phyloP scores from a whole-genome alignment of 768 basidiomycete species.

The Russula brevipes region DNA sequence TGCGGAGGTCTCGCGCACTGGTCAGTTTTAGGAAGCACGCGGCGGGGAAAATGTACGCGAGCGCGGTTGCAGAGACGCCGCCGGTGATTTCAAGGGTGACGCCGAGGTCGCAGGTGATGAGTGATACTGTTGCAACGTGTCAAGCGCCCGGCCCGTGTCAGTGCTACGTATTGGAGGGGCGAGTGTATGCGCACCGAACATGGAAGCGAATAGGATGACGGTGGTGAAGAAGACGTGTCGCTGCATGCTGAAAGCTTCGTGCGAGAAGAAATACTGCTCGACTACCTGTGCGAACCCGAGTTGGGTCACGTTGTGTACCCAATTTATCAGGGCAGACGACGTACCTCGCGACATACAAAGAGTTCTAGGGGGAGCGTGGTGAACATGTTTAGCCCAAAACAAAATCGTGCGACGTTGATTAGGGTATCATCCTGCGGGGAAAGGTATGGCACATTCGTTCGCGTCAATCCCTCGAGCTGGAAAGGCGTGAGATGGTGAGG shows the following conservation, averaged over 20 bases:
- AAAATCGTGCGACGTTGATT: constrained; percentile 93
- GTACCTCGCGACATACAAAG: constrained; percentile 94
- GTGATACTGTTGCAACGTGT: constrained; percentile 52
- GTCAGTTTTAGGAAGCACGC: constrained; percentile 78
- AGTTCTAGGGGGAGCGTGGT: constrained; percentile 93
- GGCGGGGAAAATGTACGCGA: constrained; percentile 91
- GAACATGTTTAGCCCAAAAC: constrained; percentile 96
- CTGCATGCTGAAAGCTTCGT: constrained; percentile 73
- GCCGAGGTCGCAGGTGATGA: constrained; percentile 95
- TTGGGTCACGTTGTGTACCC: background rate
- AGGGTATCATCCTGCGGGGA: constrained; percentile 65
- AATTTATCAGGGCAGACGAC: background rate
- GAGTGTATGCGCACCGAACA: constrained; percentile 56
- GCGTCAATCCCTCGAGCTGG: background rate
- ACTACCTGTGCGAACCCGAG: constrained; percentile 54
- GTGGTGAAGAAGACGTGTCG: constrained; percentile 92
- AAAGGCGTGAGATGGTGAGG: background rate
- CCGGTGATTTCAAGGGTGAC: constrained; percentile 97
- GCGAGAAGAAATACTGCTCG: constrained; percentile 93
- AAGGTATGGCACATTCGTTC: background rate
- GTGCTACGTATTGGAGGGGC: background rate
- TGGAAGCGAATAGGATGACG: constrained; percentile 70
- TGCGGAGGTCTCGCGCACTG: constrained; percentile 62
- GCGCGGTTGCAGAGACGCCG: constrained; percentile 87
- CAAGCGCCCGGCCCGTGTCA: background rate